Evolutionary conservation across 805 yeast species (phyloP).

Genomic region (Isabelozyma rhagii): DNA sequence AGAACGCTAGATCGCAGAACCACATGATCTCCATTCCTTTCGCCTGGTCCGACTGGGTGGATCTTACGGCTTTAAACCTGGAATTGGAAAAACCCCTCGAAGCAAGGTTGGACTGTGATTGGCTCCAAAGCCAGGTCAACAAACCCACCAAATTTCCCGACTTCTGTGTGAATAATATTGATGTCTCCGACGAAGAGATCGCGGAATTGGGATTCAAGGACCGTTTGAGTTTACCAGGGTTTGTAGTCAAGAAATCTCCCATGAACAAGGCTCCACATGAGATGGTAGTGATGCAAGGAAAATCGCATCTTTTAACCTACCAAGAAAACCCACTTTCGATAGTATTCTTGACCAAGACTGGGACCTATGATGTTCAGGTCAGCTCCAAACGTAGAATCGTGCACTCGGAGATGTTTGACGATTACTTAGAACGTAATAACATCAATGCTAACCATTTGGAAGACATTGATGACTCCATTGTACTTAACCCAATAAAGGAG

Average conservation of each 20-base stretch:
- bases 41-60: conserved; percentile 53
- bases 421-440: conserved; percentile 20
- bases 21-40: conserved; percentile 21
- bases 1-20: conserved; percentile 10
- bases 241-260: conserved; percentile 27
- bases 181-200: conserved; percentile 15
- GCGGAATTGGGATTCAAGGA: conserved; percentile 15
- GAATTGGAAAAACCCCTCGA: conserved; percentile 8
- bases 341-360: conserved; percentile 25
- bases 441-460: conserved; percentile 15
- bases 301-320: conserved; percentile 27
- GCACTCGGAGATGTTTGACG: conserved; percentile 32
- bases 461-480: conserved; percentile 9
- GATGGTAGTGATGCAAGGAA: conserved; percentile 37
- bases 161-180: conserved; percentile 13
- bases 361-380: conserved; percentile 31
- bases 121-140: conserved; percentile 18
- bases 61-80: conserved; percentile 33
- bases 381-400: conserved; percentile 24
- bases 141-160: conserved; percentile 15
- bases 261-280: conserved; percentile 29
- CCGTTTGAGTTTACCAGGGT: conserved; percentile 37
- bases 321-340: conserved; percentile 27
- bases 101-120: conserved; percentile 13
- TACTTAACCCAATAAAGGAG: conserved; percentile 30